A percentile compares a stretch with the other conserved stretches of the same genome.
Conservation (phyloP, 2,329 filamentous ascomycete species). For the Trichoderma sp. region DNA sequence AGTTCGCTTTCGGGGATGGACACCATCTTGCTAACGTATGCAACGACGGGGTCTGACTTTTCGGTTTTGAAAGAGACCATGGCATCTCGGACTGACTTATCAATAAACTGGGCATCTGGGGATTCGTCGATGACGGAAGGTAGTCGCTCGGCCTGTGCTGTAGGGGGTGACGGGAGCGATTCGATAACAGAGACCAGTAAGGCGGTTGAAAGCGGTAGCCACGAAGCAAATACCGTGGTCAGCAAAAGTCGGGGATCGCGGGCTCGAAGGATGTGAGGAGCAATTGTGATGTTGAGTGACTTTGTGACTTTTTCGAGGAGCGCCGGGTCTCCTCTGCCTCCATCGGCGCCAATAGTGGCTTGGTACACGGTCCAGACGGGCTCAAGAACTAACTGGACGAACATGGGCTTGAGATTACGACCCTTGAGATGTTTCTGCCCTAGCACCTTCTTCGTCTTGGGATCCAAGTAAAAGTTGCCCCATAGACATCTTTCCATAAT, state of each 20-base stretch:
- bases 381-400: constrained; percentile 93
- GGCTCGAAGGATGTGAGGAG: constrained; percentile 80
- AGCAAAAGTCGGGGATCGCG: constrained; percentile 82
- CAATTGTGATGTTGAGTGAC: constrained; percentile 79
- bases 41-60: constrained; percentile 76
- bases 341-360: constrained; percentile 80
- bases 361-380: constrained; percentile 96
- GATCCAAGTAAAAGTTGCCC: constrained; percentile 95
- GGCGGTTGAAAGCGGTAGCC: constrained; percentile 91
- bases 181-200: constrained; percentile 92
- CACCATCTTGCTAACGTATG: constrained; percentile 98
- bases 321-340: constrained; percentile 77
- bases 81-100: constrained; percentile 69
- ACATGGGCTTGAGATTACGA: constrained; percentile 89
- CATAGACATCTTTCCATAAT: constrained; percentile 91
- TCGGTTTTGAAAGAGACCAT: constrained; percentile 78
- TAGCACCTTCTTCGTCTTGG: constrained; percentile 93
- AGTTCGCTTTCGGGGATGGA: constrained; percentile 91
- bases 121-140: constrained; percentile 78
- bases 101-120: constrained; percentile 73
- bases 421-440: constrained; percentile 92
- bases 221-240: constrained; percentile 82
- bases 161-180: constrained; percentile 80
- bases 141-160: constrained; percentile 77
- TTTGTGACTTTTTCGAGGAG: constrained; percentile 94